Conservation (phyloP, 2,329 filamentous ascomycete genomes). For the Myriosclerotinia curreyana region DNA sequence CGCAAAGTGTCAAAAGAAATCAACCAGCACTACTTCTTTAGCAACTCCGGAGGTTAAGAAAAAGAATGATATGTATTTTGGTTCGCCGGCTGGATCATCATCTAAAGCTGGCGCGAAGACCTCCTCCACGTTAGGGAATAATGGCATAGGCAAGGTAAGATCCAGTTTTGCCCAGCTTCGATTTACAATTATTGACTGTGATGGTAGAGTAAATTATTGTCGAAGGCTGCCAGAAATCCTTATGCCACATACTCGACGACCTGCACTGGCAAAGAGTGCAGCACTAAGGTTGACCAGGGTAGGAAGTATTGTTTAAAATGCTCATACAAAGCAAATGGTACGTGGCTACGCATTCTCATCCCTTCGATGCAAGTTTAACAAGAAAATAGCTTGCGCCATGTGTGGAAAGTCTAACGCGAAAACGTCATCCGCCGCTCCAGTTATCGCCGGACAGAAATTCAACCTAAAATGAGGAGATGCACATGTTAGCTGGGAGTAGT, state of each 20-base stretch:
- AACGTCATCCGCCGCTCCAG: constrained; percentile 49
- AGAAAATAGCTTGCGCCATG: constrained; percentile 54
- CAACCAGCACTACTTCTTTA: constrained; percentile 56
- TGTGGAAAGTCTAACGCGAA: constrained; percentile 59
- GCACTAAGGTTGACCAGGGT: constrained; percentile 61
- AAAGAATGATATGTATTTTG: constrained; percentile 65
- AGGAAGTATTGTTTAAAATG: constrained; percentile 60
- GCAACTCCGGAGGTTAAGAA: constrained; percentile 65
- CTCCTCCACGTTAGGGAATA: constrained; percentile 55
- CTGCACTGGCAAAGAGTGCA: constrained; percentile 57
- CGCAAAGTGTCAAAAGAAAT: constrained; percentile 61
- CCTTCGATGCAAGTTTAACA: constrained; percentile 4
- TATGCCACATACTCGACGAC: constrained; percentile 58
- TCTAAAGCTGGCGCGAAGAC: constrained; percentile 45
- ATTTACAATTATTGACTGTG: constrained; percentile 6
- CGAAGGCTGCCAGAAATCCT: constrained; percentile 62
- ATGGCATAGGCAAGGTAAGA: constrained; percentile 57
- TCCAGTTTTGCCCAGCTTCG: background rate
- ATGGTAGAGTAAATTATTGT: constrained; percentile 60
- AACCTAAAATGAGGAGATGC: constrained; percentile 50
- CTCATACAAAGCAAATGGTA: constrained; percentile 60
- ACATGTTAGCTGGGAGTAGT: too few relatives aligned
- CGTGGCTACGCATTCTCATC: constrained; percentile 30
- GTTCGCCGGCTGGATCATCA: constrained; percentile 50
- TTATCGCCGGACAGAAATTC: constrained; percentile 60